These are phyloP conservation scores for Chrysoporthe deuterocubensis DNA, from an alignment of 2,329 filamentous ascomycete species.

Conservation along the genomic window DNA sequence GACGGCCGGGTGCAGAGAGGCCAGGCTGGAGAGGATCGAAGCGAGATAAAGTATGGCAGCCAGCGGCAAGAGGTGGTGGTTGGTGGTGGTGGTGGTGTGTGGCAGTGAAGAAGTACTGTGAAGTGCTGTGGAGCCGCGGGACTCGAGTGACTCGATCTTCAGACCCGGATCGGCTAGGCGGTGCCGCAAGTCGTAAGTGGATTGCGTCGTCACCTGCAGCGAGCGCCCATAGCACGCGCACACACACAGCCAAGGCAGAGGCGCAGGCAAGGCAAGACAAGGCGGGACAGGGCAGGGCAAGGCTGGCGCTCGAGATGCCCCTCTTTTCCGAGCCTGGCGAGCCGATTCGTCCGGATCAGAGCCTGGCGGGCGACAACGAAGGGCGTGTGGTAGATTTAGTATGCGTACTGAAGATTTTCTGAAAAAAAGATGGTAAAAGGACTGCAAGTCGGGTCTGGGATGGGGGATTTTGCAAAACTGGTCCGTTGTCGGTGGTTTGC, in stretches of 20 bases:
- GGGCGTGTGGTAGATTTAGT: not conserved
- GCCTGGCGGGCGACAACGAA: not conserved
- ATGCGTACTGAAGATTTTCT: not conserved
- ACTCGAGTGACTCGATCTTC: not conserved
- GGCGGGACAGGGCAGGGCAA: not conserved
- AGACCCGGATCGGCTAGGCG: not conserved
- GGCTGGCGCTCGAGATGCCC: not conserved
- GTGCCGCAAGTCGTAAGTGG: slow-evolving; percentile 3
- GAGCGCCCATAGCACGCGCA: not conserved
- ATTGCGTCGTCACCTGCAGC: slow-evolving; percentile 8
- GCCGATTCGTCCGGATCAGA: not conserved
- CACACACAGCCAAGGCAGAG: not conserved
- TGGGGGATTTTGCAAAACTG: not conserved
- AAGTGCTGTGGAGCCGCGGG: not conserved
- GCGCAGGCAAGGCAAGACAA: not conserved
- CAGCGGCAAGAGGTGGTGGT: not conserved
- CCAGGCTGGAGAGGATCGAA: not conserved
- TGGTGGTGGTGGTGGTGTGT: not conserved
- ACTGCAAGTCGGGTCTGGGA: not conserved
- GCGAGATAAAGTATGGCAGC: too few species aligned
- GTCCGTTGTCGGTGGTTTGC: slow-evolving; percentile 8
- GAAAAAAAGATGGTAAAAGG: not conserved
- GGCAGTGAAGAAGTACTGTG: not conserved
- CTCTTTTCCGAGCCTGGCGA: not conserved
- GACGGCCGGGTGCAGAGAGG: not conserved